phyloP scores from a whole-genome alignment of 2,329 filamentous ascomycete genomes.

The Colletotrichum filicis region DNA sequence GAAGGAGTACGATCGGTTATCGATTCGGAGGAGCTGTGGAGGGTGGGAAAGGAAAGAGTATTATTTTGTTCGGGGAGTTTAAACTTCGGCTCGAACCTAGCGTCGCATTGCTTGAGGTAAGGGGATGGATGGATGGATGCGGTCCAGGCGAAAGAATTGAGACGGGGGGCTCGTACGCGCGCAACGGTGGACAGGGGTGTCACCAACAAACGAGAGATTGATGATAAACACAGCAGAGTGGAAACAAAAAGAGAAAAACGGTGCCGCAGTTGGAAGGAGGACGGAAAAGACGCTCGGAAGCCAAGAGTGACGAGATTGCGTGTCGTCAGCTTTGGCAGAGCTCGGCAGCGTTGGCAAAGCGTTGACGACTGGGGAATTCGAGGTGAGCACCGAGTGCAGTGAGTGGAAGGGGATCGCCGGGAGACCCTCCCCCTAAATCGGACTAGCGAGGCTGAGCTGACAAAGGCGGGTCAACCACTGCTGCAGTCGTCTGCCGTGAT shows the following conservation, averaged over 20 bases:
- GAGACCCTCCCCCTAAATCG: constrained; percentile 28
- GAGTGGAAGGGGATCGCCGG: constrained; percentile 19
- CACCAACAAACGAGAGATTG: neutral
- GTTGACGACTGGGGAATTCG: constrained; percentile 20
- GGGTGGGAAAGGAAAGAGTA: neutral
- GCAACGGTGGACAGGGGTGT: neutral
- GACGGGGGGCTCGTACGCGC: neutral
- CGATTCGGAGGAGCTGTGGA: neutral
- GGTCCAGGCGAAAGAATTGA: neutral
- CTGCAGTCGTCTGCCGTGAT: constrained; percentile 10
- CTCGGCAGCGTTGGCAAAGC: constrained; percentile 13
- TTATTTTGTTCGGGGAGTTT: constrained; percentile 6
- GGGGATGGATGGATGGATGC: neutral
- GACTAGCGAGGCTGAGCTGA: constrained; percentile 35
- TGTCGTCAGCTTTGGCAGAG: constrained; percentile 27
- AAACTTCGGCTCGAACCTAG: constrained; percentile 29
- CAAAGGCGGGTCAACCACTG: constrained; percentile 10
- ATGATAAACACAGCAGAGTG: neutral
- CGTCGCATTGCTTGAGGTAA: constrained; percentile 29
- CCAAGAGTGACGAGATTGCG: constrained; percentile 32
- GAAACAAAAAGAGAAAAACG: neutral
- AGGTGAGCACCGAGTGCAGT: neutral
- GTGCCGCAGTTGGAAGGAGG: neutral
- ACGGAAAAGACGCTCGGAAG: constrained; percentile 16
- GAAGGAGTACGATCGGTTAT: neutral